Evolutionary conservation across 2,329 filamentous ascomycete genomes (phyloP).

Genomic region (Grosmannia serpens): DNA sequence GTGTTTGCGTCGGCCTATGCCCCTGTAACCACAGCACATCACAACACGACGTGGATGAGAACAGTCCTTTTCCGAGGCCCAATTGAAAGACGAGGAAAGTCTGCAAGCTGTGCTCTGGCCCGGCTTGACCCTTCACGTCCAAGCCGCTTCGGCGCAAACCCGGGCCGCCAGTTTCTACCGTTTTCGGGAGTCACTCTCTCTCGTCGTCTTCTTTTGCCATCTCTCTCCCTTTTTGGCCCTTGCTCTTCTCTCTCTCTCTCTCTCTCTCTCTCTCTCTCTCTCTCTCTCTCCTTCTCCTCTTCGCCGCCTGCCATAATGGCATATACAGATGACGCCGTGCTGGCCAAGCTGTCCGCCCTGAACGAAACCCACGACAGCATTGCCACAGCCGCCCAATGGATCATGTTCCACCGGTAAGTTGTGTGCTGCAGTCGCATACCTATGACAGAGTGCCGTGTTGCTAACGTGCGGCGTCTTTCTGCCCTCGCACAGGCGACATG

Average conservation of each 20-base stretch:
- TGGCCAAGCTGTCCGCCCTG: conserved; percentile 86
- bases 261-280: not conserved
- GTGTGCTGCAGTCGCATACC: not conserved
- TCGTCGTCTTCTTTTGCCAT: too few relatives aligned
- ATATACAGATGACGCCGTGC: conserved; percentile 89
- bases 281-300: conserved; percentile 2
- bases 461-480: not conserved
- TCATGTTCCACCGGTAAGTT: conserved; percentile 90
- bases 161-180: not conserved
- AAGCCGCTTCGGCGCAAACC: not conserved
- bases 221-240: too few relatives aligned
- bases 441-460: not conserved
- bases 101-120: not conserved
- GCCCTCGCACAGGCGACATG: conserved; percentile 58
- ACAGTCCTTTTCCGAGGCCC: not conserved
- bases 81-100: not conserved
- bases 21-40: not conserved
- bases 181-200: too few relatives aligned
- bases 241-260: too few relatives aligned
- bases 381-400: conserved; percentile 93
- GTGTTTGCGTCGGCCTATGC: not conserved
- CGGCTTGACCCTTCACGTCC: not conserved
- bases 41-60: not conserved
- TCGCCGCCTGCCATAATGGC: conserved; percentile 50
- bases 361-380: conserved; percentile 98